Evolutionary conservation across 2,329 filamentous ascomycete genomes (phyloP).

Genomic region (Achaetomium macrosporum): DNA sequence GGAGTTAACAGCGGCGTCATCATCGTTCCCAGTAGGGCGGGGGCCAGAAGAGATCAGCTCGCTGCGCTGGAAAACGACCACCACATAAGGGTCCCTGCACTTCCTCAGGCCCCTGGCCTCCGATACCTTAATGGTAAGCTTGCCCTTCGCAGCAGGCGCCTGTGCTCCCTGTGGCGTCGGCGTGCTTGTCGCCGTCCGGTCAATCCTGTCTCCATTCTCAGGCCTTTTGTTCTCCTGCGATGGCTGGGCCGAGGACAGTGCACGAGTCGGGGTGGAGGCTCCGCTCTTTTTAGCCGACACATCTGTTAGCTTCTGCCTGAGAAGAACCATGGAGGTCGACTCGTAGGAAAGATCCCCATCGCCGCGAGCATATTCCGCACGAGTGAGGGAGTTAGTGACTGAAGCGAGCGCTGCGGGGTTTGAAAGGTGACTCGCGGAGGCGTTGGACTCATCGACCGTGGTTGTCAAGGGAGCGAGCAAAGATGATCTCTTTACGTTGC

Average conservation of each 20-base stretch:
- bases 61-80: constrained; percentile 93
- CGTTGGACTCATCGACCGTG: constrained; percentile 56
- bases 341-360: constrained; percentile 38
- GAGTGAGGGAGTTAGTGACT: constrained; percentile 47
- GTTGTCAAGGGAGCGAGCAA: constrained; percentile 56
- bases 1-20: constrained; percentile 34
- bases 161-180: constrained; percentile 51
- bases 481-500: constrained; percentile 39
- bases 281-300: constrained; percentile 71
- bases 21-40: constrained; percentile 56
- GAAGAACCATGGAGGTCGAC: constrained; percentile 61
- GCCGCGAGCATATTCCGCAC: constrained; percentile 33
- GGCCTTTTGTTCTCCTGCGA: constrained; percentile 37
- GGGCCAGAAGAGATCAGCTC: constrained; percentile 91
- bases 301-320: constrained; percentile 74
- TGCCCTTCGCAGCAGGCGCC: constrained; percentile 71
- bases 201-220: constrained; percentile 35
- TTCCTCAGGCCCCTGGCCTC: constrained; percentile 78
- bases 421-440: constrained; percentile 63
- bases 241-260: constrained; percentile 62
- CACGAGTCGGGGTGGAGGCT: constrained; percentile 81
- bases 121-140: constrained; percentile 80
- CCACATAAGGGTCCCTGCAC: constrained; percentile 86
- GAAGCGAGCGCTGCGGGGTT: constrained; percentile 55
- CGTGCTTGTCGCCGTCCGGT: constrained; percentile 49